Conservation (phyloP, 352 stramenopile species). For the Phytophthora pini region DNA sequence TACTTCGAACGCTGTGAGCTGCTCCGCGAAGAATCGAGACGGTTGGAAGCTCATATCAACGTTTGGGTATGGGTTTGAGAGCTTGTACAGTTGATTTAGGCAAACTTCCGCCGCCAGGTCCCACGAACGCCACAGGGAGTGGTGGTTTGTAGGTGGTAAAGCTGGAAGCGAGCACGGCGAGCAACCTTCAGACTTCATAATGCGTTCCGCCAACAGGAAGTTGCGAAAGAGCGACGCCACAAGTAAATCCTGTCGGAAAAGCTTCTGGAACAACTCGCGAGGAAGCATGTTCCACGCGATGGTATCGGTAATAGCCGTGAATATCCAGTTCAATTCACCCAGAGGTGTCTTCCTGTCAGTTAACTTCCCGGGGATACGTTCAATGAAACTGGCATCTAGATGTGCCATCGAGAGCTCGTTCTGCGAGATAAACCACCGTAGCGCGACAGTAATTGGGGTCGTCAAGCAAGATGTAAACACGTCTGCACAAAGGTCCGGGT, state of each 20-base stretch:
- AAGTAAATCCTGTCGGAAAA: conserved; percentile 99
- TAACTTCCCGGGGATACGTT: conserved; percentile 92
- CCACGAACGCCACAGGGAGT: conserved; percentile 98
- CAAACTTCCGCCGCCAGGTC: conserved; percentile 98
- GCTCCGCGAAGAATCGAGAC: conserved; percentile 98
- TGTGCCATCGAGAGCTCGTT: conserved; percentile 92
- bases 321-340: conserved; percentile 99
- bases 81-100: conserved; percentile 94
- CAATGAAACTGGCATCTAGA: conserved; percentile 86
- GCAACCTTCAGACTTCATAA: conserved; percentile 92
- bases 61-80: conserved; percentile 71
- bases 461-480: conserved; percentile 99
- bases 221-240: conserved; percentile 98
- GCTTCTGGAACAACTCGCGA: conserved; percentile 96
- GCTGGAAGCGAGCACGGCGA: conserved; percentile 93
- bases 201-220: conserved; percentile 97
- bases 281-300: conserved; percentile 99
- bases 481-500: conserved; percentile 97
- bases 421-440: conserved; percentile 98
- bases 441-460: conserved; percentile 98
- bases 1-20: conserved; percentile 99
- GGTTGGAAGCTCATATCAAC: conserved; percentile 79
- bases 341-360: conserved; percentile 94
- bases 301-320: conserved; percentile 99
- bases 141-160: conserved; percentile 95